Percentiles rank a stretch among this genome's conserved stretches.
Evolutionary conservation across 805 yeast genomes (phyloP).

Genomic region (Torulaspora gathmanii): DNA sequence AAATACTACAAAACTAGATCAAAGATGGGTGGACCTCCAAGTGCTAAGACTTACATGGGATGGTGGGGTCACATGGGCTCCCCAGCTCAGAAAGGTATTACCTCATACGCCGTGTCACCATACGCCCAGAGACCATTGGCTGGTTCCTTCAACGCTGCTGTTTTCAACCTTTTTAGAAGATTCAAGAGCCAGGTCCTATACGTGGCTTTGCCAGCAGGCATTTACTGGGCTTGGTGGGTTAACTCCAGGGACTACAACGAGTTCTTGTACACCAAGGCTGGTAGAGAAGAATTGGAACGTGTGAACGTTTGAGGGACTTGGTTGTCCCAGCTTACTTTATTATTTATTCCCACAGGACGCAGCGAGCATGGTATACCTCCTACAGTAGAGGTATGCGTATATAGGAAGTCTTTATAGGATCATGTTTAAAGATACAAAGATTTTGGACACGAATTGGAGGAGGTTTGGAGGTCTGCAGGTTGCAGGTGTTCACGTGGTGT

Average conservation of each 20-base stretch:
- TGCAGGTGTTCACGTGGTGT: constrained; percentile 1
- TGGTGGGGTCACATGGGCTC: constrained; percentile 96
- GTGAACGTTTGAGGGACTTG: constrained; percentile 36
- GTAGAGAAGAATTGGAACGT: constrained; percentile 87
- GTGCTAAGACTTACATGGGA: constrained; percentile 79
- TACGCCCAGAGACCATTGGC: constrained; percentile 89
- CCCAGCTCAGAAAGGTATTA: constrained; percentile 80
- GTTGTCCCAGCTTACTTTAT: background rate
- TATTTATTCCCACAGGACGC: constrained; percentile 2
- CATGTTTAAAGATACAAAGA: constrained; percentile 1
- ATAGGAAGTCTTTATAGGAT: constrained; percentile 2
- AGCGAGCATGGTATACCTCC: background rate
- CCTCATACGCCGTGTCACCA: constrained; percentile 88
- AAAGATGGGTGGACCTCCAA: constrained; percentile 67
- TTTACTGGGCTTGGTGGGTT: constrained; percentile 85
- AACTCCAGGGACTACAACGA: constrained; percentile 86
- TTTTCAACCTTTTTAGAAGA: constrained; percentile 94
- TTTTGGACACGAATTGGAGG: background rate
- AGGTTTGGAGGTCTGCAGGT: background rate
- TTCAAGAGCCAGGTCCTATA: constrained; percentile 77
- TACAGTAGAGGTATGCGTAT: constrained; percentile 4
- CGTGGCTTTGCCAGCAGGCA: constrained; percentile 68
- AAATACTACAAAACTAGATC: background rate
- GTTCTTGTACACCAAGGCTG: constrained; percentile 94
- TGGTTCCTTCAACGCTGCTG: constrained; percentile 77